A percentile compares a stretch with the other conserved stretches of the same genome.
These are phyloP conservation scores for Podospora australis DNA, from an alignment of 495 filamentous ascomycete species.

Conservation along the genomic window DNA sequence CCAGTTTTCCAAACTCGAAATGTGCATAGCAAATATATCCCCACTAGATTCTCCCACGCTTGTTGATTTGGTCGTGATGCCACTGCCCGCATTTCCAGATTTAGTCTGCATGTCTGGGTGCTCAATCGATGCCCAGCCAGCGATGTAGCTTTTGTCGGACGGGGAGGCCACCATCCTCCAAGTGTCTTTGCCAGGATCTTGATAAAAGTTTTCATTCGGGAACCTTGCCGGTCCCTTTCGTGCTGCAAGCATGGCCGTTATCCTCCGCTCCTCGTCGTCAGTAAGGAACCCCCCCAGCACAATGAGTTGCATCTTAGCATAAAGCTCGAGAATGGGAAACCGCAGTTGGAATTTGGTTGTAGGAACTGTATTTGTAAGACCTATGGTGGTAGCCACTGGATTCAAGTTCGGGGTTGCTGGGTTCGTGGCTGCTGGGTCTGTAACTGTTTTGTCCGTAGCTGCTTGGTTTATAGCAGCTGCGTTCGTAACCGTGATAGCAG, in stretches of 20 bases:
- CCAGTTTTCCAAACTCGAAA: neutral
- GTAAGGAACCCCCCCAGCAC: slow-evolving; percentile 5
- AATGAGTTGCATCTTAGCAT: slow-evolving; percentile 9
- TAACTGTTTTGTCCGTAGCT: too few species aligned
- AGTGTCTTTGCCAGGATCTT: neutral
- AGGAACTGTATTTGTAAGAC: too few species aligned
- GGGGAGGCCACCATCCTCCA: slow-evolving; percentile 10
- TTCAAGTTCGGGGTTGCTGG: too few species aligned
- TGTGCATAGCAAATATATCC: slow-evolving; percentile 5
- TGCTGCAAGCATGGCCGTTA: too few species aligned
- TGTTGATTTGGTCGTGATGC: neutral
- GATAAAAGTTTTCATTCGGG: too few species aligned
- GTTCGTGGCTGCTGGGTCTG: too few species aligned
- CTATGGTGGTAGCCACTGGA: too few species aligned
- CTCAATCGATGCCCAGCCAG: slow-evolving; percentile 11
- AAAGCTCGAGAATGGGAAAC: slow-evolving; percentile 10
- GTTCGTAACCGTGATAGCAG: too few species aligned
- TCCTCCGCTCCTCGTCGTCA: neutral
- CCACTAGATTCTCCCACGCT: too few species aligned
- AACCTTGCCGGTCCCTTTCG: neutral
- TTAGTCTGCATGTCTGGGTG: slow-evolving; percentile 5
- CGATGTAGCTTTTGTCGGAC: slow-evolving; percentile 4
- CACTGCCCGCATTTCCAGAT: neutral
- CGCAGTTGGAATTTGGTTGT: too few species aligned
- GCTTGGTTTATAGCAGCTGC: too few species aligned